phyloP scores from a whole-genome alignment of 140 eudicot species.

The Oenanthe javanica region DNA sequence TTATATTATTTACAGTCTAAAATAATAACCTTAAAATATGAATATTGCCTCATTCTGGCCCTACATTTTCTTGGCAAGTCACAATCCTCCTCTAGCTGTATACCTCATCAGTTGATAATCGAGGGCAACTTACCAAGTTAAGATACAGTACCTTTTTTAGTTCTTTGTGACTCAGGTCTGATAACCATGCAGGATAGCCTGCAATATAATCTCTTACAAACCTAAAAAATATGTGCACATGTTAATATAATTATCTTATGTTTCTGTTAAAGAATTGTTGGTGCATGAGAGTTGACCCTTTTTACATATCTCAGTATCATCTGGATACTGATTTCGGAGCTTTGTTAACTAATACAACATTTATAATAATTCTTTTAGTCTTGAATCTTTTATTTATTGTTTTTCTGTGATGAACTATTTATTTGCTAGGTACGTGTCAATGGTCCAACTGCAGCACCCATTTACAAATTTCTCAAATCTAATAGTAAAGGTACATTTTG shows the following conservation, averaged over 20 bases:
- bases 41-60: too few relatives aligned
- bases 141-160: background rate
- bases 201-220: background rate
- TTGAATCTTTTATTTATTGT: background rate
- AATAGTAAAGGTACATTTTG: slow-evolving; percentile 51
- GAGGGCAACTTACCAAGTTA: background rate
- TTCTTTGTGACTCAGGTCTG: background rate
- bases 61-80: background rate
- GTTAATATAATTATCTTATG: background rate
- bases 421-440: slow-evolving; percentile 57
- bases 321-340: background rate
- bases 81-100: too few relatives aligned
- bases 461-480: slow-evolving; percentile 74
- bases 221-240: background rate
- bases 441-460: slow-evolving; percentile 63
- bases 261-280: background rate
- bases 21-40: too few relatives aligned
- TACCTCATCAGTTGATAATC: background rate
- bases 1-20: background rate
- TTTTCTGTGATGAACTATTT: background rate
- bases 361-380: background rate
- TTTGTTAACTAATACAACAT: background rate
- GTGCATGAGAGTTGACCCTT: background rate
- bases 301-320: background rate
- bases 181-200: background rate